Evolutionary conservation across 768 basidiomycete species (phyloP).

Genomic region (Clavulina sp.): DNA sequence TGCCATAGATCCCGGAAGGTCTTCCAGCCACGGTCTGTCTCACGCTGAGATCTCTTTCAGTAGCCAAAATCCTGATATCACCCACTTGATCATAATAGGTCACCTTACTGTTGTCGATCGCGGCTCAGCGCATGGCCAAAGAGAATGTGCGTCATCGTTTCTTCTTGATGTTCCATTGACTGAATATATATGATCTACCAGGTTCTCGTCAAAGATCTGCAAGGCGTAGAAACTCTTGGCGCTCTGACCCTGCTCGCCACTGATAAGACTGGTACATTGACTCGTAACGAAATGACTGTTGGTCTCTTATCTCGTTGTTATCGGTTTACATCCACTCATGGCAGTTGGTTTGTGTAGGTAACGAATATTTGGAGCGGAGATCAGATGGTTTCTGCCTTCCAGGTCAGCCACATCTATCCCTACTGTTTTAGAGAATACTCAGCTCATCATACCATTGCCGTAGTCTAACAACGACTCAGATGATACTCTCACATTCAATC

Average conservation of each 20-base stretch:
- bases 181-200: not conserved
- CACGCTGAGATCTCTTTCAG: no score
- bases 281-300: constrained; percentile 55
- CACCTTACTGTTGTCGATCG: constrained; percentile 47
- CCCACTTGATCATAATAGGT: no score
- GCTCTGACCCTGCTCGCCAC: constrained; percentile 44
- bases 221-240: constrained; percentile 55
- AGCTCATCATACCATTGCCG: not conserved
- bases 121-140: constrained; percentile 52
- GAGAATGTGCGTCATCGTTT: constrained; percentile 30
- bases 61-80: no score
- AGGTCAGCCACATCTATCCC: constrained; percentile 16
- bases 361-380: constrained; percentile 49
- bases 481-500: constrained; percentile 32
- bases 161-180: no score
- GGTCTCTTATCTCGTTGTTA: not conserved
- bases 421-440: not conserved
- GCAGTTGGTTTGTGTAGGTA: constrained; percentile 21
- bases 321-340: not conserved
- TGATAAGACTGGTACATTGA: constrained; percentile 56
- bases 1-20: constrained; percentile 18
- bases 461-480: constrained; percentile 51
- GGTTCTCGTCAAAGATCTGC: constrained; percentile 47
- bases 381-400: constrained; percentile 48
- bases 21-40: constrained; percentile 47